Evolutionary conservation across 345 rosid genomes (phyloP).

Genomic region (Pistacia vera): DNA sequence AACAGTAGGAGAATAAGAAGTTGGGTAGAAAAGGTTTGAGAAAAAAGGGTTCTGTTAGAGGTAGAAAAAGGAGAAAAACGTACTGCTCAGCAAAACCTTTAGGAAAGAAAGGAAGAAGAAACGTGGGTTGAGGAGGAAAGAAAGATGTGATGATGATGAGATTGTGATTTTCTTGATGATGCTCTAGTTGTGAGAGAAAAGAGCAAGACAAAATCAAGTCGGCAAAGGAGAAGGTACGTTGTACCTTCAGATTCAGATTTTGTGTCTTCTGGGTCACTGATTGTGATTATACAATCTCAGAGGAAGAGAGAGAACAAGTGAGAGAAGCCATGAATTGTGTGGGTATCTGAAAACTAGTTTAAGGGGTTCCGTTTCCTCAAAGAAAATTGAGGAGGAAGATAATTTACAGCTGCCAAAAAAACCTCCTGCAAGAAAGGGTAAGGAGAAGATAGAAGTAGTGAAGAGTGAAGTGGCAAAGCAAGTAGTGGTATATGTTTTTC

Average conservation of each 20-base stretch:
- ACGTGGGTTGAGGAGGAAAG: slow-evolving; percentile 47
- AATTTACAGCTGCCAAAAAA: slow-evolving; percentile 44
- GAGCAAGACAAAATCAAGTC: slow-evolving; percentile 35
- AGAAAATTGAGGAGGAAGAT: slow-evolving; percentile 41
- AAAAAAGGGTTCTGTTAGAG: slow-evolving; percentile 38
- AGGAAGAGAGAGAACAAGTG: slow-evolving; percentile 95
- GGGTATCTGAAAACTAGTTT: slow-evolving; percentile 43
- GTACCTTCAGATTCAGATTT: slow-evolving; percentile 78
- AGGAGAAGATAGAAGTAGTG: slow-evolving; percentile 76
- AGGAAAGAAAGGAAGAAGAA: slow-evolving; percentile 47
- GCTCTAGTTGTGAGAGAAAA: slow-evolving; percentile 38
- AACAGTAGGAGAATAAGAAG: slow-evolving; percentile 19
- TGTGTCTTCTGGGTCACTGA: slow-evolving; percentile 60
- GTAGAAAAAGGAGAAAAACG: slow-evolving; percentile 48
- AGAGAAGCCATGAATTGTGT: slow-evolving; percentile 62
- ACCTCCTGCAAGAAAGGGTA: slow-evolving; percentile 56
- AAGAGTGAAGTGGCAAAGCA: slow-evolving; percentile 55
- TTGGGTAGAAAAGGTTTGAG: slow-evolving; percentile 34
- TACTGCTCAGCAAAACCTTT: slow-evolving; percentile 39
- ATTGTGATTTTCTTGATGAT: slow-evolving; percentile 46
- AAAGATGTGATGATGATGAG: slow-evolving; percentile 40
- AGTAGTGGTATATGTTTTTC: slow-evolving; percentile 92
- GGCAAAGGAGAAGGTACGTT: slow-evolving; percentile 46
- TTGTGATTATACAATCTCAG: slow-evolving; percentile 81
- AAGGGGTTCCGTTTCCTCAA: slow-evolving; percentile 55